Evolutionary conservation across 192 early-diverging fungal species (phyloP).

Genomic region (Podila epigama): DNA sequence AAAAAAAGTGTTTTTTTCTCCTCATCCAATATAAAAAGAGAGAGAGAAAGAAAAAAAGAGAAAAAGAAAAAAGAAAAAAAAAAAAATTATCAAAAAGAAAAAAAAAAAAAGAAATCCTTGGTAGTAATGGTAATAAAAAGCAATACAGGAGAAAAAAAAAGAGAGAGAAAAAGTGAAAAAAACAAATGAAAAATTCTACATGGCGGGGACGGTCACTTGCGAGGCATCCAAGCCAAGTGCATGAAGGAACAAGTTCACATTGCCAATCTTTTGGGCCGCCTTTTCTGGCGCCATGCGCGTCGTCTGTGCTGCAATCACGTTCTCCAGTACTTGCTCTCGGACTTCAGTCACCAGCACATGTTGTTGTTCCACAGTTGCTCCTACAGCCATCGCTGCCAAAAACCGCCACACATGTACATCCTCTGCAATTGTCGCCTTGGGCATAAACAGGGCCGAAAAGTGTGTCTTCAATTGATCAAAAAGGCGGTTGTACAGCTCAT

Average conservation of each 20-base stretch:
- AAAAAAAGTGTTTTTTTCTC: too few relatives aligned
- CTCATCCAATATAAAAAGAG: too few relatives aligned
- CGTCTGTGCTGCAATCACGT: slow-evolving; percentile 69
- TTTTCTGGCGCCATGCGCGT: slow-evolving; percentile 63
- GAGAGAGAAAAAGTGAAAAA: neutral
- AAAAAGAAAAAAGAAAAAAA: too few relatives aligned
- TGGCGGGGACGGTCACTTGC: slow-evolving; percentile 64
- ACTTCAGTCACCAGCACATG: slow-evolving; percentile 90
- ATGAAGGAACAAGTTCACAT: slow-evolving; percentile 96
- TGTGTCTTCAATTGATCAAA: slow-evolving; percentile 80
- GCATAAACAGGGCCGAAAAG: slow-evolving; percentile 82
- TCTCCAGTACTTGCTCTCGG: slow-evolving; percentile 84
- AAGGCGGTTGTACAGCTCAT: slow-evolving; percentile 85
- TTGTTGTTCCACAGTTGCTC: slow-evolving; percentile 95
- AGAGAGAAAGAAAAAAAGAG: too few relatives aligned
- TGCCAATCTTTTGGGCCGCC: slow-evolving; percentile 72
- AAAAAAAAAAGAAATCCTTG: too few relatives aligned
- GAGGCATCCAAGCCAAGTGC: slow-evolving; percentile 92
- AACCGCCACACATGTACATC: slow-evolving; percentile 99
- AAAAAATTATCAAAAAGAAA: too few relatives aligned
- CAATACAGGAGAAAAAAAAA: neutral
- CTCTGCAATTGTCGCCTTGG: slow-evolving; percentile 62
- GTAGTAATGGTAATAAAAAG: neutral
- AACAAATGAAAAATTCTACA: slow-evolving; percentile 15
- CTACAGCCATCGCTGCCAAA: slow-evolving; percentile 93